Conservation (phyloP, 1,284 basidiomycete genomes). For the Rhodotorula sp. region DNA sequence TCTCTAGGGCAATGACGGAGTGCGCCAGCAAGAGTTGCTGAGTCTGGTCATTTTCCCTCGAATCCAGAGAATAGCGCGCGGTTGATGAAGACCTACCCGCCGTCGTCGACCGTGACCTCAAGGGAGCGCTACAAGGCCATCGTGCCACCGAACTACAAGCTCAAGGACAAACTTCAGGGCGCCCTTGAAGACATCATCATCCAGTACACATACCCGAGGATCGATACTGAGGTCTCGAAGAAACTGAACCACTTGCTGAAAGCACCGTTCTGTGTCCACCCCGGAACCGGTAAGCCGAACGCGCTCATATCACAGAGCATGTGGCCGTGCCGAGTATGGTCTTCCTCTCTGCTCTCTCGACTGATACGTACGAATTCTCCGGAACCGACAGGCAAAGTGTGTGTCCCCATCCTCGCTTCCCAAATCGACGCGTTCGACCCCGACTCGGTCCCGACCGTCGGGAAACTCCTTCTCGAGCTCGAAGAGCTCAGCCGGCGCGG, state of each 20-base stretch:
- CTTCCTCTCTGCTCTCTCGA: not conserved
- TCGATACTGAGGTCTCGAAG: slow-evolving; percentile 96
- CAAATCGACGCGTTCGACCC: slow-evolving; percentile 83
- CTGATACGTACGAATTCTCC: not conserved
- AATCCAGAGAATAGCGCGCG: slow-evolving; percentile 50
- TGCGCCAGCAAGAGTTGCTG: too few species aligned
- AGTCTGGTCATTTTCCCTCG: not conserved
- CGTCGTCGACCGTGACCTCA: slow-evolving; percentile 8
- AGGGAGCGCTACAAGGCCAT: slow-evolving; percentile 22
- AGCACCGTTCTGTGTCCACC: slow-evolving; percentile 94
- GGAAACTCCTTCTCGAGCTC: slow-evolving; percentile 76
- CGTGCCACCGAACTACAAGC: slow-evolving; percentile 6
- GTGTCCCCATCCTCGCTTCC: slow-evolving; percentile 75
- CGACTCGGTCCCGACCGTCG: slow-evolving; percentile 77
- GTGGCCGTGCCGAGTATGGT: not conserved
- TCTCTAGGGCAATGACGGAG: not conserved
- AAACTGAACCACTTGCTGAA: slow-evolving; percentile 97
- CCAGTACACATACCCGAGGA: slow-evolving; percentile 92
- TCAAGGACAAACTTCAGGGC: slow-evolving; percentile 37
- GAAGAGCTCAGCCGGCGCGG: slow-evolving; percentile 50
- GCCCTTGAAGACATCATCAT: slow-evolving; percentile 83
- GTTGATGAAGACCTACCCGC: slow-evolving; percentile 13
- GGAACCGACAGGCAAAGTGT: slow-evolving; percentile 68
- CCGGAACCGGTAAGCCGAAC: slow-evolving; percentile 64
- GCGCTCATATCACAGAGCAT: too few species aligned